These are phyloP conservation scores for Heracleum sosnowskyi DNA, from an alignment of 129 eudicot species.

Conservation along the genomic window DNA sequence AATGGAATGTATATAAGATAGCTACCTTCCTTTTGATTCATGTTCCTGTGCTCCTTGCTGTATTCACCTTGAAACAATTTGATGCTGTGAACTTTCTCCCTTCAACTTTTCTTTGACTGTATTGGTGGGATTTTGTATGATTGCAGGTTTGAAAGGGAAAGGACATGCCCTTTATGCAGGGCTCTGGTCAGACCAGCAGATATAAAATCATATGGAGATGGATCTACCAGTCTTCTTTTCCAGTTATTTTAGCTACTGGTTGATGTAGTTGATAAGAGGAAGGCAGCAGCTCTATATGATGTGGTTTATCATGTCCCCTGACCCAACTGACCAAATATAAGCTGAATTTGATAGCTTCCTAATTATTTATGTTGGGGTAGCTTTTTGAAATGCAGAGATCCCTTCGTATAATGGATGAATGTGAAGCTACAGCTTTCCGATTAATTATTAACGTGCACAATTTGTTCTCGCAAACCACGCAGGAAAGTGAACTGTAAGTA, in stretches of 20 bases:
- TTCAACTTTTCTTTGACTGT: neutral
- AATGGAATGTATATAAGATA: neutral
- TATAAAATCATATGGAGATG: constrained; percentile 43
- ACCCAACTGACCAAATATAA: neutral
- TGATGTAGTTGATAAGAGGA: neutral
- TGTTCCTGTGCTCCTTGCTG: neutral
- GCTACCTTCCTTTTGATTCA: neutral
- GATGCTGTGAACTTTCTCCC: neutral
- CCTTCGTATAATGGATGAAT: neutral
- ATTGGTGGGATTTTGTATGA: neutral
- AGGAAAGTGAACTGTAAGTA: constrained; percentile 4
- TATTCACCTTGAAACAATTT: neutral
- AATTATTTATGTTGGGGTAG: neutral
- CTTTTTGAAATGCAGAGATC: constrained; percentile 10
- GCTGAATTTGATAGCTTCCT: neutral
- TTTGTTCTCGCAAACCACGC: neutral
- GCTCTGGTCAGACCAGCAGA: constrained; percentile 45
- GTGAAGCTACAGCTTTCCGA: neutral
- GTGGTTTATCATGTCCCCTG: neutral
- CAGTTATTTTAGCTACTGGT: constrained; percentile 31
- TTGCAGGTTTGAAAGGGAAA: constrained; percentile 49
- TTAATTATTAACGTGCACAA: neutral
- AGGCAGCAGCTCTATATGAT: neutral
- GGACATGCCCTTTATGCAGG: constrained; percentile 52
- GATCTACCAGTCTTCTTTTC: constrained; percentile 45